phyloP scores from a whole-genome alignment of 2,329 filamentous ascomycete genomes.

The Penicillium paneum region DNA sequence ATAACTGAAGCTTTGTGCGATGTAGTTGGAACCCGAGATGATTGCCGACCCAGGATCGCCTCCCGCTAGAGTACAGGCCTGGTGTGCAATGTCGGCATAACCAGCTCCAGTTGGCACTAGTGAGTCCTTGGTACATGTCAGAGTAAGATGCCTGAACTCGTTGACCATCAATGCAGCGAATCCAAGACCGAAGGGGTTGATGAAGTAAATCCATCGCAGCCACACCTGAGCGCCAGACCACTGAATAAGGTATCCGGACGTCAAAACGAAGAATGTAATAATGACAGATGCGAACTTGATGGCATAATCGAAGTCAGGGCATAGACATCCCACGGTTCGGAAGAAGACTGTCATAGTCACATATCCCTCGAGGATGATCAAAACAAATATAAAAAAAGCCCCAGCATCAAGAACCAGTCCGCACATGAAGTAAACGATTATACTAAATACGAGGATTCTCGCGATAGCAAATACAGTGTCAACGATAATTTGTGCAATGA shows the following conservation, averaged over 20 bases:
- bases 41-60: conserved; percentile 61
- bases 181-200: conserved; percentile 70
- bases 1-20: conserved; percentile 67
- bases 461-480: conserved; percentile 69
- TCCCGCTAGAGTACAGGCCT: conserved; percentile 77
- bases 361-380: conserved; percentile 67
- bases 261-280: conserved; percentile 78
- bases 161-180: conserved; percentile 83
- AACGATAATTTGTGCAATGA: conserved; percentile 78
- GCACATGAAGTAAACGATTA: conserved; percentile 79
- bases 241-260: conserved; percentile 79
- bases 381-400: conserved; percentile 73
- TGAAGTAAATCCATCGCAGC: conserved; percentile 76
- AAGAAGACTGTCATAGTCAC: conserved; percentile 75
- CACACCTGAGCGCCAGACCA: conserved; percentile 71
- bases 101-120: conserved; percentile 68
- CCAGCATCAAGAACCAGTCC: conserved; percentile 66
- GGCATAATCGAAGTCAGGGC: conserved; percentile 79
- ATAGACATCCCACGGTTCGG: conserved; percentile 69
- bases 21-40: conserved; percentile 67
- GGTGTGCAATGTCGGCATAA: conserved; percentile 69
- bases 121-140: conserved; percentile 66
- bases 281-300: conserved; percentile 77
- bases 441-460: conserved; percentile 68
- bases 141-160: conserved; percentile 67